Evolutionary conservation across 1,284 basidiomycete genomes (phyloP).

Genomic region (Ganoderma leucocontextum): DNA sequence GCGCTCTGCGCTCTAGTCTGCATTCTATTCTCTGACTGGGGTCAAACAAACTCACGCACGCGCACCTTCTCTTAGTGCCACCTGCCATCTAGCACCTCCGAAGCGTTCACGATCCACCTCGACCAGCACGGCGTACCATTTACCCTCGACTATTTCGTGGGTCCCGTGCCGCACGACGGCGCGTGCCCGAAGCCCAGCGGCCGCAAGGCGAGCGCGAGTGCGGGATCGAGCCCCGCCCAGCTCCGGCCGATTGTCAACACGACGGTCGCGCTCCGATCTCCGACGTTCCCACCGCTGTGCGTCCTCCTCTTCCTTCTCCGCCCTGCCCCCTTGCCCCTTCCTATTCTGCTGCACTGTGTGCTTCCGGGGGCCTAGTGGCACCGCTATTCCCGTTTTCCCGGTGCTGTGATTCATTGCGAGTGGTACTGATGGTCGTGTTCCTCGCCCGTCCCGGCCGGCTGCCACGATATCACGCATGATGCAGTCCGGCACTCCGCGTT

Average conservation of each 20-base stretch:
- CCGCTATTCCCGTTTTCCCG: conserved; percentile 3
- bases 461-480: conserved; percentile 9
- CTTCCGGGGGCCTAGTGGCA: neutral
- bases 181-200: conserved; percentile 56
- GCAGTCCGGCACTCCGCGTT: conserved; percentile 69
- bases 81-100: conserved; percentile 57
- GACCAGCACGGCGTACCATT: conserved; percentile 56
- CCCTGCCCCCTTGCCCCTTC: neutral
- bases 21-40: conserved; percentile 1
- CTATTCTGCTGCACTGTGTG: neutral
- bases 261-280: conserved; percentile 57
- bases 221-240: conserved; percentile 41
- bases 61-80: conserved; percentile 59
- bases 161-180: conserved; percentile 69
- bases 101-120: conserved; percentile 68
- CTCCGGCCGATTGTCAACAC: conserved; percentile 55
- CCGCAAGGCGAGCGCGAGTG: conserved; percentile 30
- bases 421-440: conserved; percentile 5
- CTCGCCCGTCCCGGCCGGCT: conserved; percentile 10
- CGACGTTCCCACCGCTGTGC: conserved; percentile 65
- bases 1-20: conserved; percentile 11
- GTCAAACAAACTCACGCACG: conserved; percentile 24
- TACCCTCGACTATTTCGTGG: conserved; percentile 75
- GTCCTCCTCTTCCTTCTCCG: conserved; percentile 36
- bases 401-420: conserved; percentile 3